A percentile compares a stretch with the other conserved stretches of the same genome.
Evolutionary conservation across 2,329 filamentous ascomycete genomes (phyloP).

Genomic region (Colletotrichum chlorophyti): DNA sequence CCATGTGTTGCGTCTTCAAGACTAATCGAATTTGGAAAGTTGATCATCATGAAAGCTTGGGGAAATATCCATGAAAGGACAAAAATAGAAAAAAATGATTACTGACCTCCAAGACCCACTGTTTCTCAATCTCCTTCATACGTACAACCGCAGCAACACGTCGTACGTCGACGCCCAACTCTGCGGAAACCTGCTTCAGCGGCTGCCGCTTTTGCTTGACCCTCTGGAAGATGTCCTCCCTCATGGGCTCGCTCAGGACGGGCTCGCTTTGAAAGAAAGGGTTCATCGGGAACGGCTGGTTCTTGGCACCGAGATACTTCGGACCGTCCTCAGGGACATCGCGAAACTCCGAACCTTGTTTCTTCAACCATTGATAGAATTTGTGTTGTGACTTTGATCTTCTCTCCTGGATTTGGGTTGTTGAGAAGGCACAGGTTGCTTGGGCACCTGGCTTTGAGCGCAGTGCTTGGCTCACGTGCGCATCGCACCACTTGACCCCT

Average conservation of each 20-base stretch:
- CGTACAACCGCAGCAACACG: constrained; percentile 86
- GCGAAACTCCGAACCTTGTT: constrained; percentile 26
- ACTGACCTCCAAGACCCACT: constrained; percentile 78
- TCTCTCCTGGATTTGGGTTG: constrained; percentile 46
- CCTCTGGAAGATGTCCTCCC: constrained; percentile 75
- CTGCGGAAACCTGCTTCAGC: constrained; percentile 78
- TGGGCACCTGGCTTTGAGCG: constrained; percentile 11
- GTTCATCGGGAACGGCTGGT: constrained; percentile 78
- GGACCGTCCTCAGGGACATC: constrained; percentile 30
- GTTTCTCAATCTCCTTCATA: constrained; percentile 84
- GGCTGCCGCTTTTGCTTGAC: constrained; percentile 71
- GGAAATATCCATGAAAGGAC: background rate
- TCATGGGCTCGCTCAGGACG: constrained; percentile 76
- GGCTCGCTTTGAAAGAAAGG: constrained; percentile 71
- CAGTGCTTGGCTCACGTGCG: background rate
- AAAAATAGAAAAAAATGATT: constrained; percentile 11
- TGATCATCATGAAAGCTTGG: constrained; percentile 57
- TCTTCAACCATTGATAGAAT: constrained; percentile 46
- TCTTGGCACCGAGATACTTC: constrained; percentile 46
- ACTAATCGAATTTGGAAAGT: constrained; percentile 93
- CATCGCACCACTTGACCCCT: constrained; percentile 18
- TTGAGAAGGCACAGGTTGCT: constrained; percentile 42
- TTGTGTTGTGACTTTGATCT: constrained; percentile 43
- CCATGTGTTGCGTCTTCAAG: constrained; percentile 95
- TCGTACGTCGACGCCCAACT: constrained; percentile 80